These are phyloP conservation scores for Mimosa bimucronata DNA, from an alignment of 306 rosid genomes.

Conservation along the genomic window DNA sequence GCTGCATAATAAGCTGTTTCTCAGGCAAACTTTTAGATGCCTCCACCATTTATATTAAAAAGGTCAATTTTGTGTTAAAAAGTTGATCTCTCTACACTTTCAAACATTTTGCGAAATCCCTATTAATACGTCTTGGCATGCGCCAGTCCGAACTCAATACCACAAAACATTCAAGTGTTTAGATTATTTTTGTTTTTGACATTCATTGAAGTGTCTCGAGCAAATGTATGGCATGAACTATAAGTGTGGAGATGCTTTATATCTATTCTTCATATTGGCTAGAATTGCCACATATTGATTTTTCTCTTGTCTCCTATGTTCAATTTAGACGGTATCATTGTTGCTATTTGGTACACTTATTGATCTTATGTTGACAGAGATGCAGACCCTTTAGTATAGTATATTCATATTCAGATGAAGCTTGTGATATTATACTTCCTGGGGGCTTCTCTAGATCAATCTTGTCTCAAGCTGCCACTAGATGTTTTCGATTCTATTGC, in stretches of 20 bases:
- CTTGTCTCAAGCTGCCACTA: conserved; percentile 50
- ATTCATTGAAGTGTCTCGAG: neutral
- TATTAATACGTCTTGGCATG: neutral
- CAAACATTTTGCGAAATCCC: neutral
- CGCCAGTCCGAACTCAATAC: neutral
- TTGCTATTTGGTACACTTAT: conserved; percentile 35
- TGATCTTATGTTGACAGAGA: conserved; percentile 55
- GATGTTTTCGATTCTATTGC: conserved; percentile 59
- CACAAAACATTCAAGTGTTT: neutral
- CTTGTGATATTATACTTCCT: conserved; percentile 46
- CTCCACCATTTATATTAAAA: neutral
- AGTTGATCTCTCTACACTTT: neutral
- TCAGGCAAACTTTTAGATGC: neutral
- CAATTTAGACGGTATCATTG: conserved; percentile 3
- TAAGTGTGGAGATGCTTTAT: neutral
- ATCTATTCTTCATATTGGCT: neutral
- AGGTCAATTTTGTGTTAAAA: neutral
- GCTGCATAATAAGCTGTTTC: neutral
- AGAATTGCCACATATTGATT: neutral
- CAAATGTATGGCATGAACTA: conserved; percentile 6
- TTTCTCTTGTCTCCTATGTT: conserved; percentile 27
- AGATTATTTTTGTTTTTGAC: neutral
- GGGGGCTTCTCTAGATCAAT: conserved; percentile 58
- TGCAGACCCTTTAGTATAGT: conserved; percentile 55
- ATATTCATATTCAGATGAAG: conserved; percentile 61